These are phyloP conservation scores for Cornus kousa DNA, from an alignment of 148 eudicot genomes.

Conservation along the genomic window DNA sequence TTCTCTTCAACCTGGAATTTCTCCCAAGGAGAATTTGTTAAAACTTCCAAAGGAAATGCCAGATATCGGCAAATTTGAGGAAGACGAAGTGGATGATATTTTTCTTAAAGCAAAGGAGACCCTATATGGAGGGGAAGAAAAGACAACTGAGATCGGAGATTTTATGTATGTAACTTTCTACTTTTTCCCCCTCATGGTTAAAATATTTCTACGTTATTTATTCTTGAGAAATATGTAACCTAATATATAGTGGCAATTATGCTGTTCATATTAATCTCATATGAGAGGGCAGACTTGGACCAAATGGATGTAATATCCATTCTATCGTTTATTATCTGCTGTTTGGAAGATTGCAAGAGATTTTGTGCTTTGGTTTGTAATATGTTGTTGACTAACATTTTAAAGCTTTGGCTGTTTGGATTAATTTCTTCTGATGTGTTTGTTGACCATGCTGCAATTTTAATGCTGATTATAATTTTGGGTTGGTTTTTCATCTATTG, in stretches of 20 bases:
- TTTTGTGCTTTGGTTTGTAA: background rate
- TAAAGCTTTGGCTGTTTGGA: background rate
- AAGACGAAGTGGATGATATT: constrained; percentile 35
- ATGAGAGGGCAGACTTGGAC: background rate
- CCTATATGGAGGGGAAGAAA: constrained; percentile 31
- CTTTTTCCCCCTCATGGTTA: background rate
- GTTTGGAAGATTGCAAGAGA: background rate
- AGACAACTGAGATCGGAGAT: constrained; percentile 34
- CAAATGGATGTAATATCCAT: background rate
- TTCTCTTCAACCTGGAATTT: constrained; percentile 30
- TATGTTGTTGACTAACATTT: background rate
- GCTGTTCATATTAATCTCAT: background rate
- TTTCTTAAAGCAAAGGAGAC: constrained; percentile 37
- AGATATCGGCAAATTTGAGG: constrained; percentile 23
- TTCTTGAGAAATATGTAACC: background rate
- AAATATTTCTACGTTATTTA: background rate
- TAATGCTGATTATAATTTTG: background rate
- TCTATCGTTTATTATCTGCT: background rate
- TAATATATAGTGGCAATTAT: constrained; percentile 2
- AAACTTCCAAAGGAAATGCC: constrained; percentile 21
- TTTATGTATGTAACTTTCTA: constrained; percentile 42
- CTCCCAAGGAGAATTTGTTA: constrained; percentile 30
- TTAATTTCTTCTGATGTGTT: background rate
- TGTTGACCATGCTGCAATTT: background rate
- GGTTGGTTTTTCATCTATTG: constrained; percentile 3